Evolutionary conservation across 805 yeast genomes (phyloP).

Genomic region (Candida alai): DNA sequence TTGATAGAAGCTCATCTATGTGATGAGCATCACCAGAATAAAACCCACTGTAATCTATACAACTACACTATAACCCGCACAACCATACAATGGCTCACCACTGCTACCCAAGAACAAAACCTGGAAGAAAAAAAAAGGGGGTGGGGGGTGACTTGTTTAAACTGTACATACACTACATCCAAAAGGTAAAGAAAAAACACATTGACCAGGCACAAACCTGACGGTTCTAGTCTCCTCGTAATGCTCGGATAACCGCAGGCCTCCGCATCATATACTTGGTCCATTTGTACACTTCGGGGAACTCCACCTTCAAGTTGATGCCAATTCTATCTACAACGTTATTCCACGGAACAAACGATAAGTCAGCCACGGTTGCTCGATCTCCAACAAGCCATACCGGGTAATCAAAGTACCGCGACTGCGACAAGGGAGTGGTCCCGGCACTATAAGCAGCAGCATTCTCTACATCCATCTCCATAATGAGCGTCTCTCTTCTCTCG

Average conservation of each 20-base stretch:
- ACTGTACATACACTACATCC: too few species aligned
- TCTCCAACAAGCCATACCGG: slow-evolving; percentile 97
- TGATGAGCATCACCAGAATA: too few species aligned
- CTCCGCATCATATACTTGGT: slow-evolving; percentile 93
- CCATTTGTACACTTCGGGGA: slow-evolving; percentile 96
- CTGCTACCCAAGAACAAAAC: too few species aligned
- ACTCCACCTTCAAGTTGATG: slow-evolving; percentile 78
- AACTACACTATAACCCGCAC: too few species aligned
- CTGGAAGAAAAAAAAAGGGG: too few species aligned
- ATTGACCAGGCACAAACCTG: not conserved
- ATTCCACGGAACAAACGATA: slow-evolving; percentile 95
- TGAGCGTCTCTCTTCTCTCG: slow-evolving; percentile 83
- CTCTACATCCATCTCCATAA: slow-evolving; percentile 84
- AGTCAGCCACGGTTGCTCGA: slow-evolving; percentile 74
- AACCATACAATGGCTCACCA: too few species aligned
- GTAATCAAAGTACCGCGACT: slow-evolving; percentile 81
- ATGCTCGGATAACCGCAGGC: slow-evolving; percentile 84
- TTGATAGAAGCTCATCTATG: too few species aligned
- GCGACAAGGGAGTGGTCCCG: slow-evolving; percentile 83
- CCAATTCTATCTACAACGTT: slow-evolving; percentile 93
- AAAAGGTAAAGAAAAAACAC: too few species aligned
- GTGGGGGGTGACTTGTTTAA: too few species aligned
- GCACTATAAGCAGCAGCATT: slow-evolving; percentile 84
- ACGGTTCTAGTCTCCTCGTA: slow-evolving; percentile 61
- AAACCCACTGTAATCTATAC: too few species aligned